These are phyloP conservation scores for Cryphonectria nitschkei DNA, from an alignment of 2,329 filamentous ascomycete species.

Conservation along the genomic window DNA sequence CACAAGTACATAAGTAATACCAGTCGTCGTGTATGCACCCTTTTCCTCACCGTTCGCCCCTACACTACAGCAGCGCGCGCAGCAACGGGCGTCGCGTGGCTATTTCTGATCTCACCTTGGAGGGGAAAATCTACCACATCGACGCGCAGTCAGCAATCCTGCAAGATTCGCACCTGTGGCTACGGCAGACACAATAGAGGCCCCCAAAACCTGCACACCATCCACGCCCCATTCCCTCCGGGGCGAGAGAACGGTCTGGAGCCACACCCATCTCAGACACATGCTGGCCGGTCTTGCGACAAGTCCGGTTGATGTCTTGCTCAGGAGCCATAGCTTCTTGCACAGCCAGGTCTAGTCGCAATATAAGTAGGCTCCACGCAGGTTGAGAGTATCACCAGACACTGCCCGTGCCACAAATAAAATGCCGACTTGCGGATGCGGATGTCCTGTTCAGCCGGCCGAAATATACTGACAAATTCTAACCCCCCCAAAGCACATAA, in stretches of 20 bases:
- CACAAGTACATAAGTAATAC: not conserved
- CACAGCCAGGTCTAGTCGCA: constrained; percentile 23
- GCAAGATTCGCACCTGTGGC: constrained; percentile 2
- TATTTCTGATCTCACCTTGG: constrained; percentile 18
- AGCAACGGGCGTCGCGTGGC: constrained; percentile 11
- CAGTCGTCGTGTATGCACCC: not conserved
- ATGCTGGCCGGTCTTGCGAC: not conserved
- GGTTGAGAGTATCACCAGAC: constrained; percentile 21
- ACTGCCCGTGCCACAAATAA: constrained; percentile 20
- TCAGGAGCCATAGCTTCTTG: constrained; percentile 3
- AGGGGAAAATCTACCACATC: constrained; percentile 12
- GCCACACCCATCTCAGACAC: constrained; percentile 20
- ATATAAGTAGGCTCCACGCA: constrained; percentile 29
- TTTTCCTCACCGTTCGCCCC: not conserved
- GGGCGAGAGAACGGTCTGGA: not conserved
- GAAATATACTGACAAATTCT: not conserved
- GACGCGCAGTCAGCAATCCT: constrained; percentile 13
- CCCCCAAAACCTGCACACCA: not conserved
- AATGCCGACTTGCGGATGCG: not conserved
- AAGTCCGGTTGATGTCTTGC: not conserved
- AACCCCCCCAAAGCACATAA: not conserved
- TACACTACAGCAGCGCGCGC: not conserved
- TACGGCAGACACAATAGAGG: not conserved
- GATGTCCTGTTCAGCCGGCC: not conserved
- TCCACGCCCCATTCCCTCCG: no score